Evolutionary conservation across 192 early-diverging fungal genomes (phyloP).

Genomic region (Coemansia sp.): DNA sequence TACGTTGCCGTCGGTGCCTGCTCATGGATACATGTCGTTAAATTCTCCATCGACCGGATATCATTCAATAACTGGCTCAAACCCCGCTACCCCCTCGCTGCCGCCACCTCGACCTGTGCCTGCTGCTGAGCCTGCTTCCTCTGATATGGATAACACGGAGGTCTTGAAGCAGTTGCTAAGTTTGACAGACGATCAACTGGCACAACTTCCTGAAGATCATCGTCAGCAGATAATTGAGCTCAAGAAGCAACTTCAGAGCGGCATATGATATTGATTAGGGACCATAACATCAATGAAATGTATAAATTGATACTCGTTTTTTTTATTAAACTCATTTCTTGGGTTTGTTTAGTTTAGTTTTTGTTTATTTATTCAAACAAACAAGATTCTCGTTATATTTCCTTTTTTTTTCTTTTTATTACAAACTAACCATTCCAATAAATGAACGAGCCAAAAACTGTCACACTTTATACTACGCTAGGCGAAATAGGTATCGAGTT

Average conservation of each 20-base stretch:
- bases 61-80: no score
- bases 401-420: neutral
- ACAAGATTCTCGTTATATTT: neutral
- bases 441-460: conserved; percentile 7
- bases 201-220: conserved; percentile 74
- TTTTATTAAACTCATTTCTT: neutral
- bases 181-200: conserved; percentile 79
- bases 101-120: conserved; percentile 8
- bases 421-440: neutral
- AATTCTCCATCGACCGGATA: no score
- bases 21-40: no score
- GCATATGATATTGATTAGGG: neutral
- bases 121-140: conserved; percentile 1
- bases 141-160: conserved; percentile 65
- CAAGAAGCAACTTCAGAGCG: conserved; percentile 24
- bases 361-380: neutral
- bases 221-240: conserved; percentile 71
- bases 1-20: neutral
- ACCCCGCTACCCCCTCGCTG: conserved; percentile 2
- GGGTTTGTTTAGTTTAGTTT: neutral
- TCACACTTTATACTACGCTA: conserved; percentile 25
- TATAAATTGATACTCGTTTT: neutral
- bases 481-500: conserved; percentile 30
- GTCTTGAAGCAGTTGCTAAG: conserved; percentile 78
- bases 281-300: no score